A percentile compares a stretch with the other conserved stretches of the same genome.
phyloP scores from a whole-genome alignment of 208 protist genomes.

The Sergeia podlipaevii region DNA sequence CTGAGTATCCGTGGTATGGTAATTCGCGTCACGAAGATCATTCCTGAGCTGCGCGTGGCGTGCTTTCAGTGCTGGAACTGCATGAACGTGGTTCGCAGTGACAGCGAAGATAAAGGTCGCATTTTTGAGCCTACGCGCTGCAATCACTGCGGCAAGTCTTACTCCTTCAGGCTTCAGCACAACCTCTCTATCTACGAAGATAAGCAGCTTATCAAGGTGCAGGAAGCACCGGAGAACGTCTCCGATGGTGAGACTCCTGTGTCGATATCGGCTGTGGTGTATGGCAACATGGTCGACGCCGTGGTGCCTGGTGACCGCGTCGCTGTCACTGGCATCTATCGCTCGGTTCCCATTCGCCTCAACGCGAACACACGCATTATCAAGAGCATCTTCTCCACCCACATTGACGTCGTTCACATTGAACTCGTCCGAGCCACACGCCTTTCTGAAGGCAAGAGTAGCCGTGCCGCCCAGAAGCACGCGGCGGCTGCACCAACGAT shows the following conservation, averaged over 20 bases:
- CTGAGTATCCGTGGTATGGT: slow-evolving; percentile 91
- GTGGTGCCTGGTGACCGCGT: slow-evolving; percentile 97
- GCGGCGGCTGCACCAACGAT: not conserved
- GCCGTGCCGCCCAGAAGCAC: not conserved
- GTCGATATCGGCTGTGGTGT: slow-evolving; percentile 95
- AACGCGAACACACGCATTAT: slow-evolving; percentile 93
- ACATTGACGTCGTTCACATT: slow-evolving; percentile 97
- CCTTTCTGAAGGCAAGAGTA: not conserved
- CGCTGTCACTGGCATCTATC: slow-evolving; percentile 98
- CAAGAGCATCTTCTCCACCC: slow-evolving; percentile 95
- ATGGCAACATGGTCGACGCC: slow-evolving; percentile 95
- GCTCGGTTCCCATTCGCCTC: slow-evolving; percentile 90
- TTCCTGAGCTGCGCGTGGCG: slow-evolving; percentile 90
- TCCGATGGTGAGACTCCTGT: slow-evolving; percentile 99
- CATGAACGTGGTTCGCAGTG: slow-evolving; percentile 63
- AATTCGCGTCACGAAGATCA: slow-evolving; percentile 88
- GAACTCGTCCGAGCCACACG: slow-evolving; percentile 75
- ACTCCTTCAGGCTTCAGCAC: slow-evolving; percentile 93
- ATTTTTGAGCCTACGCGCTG: slow-evolving; percentile 97
- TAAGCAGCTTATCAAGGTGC: slow-evolving; percentile 97
- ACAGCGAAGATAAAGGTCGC: slow-evolving; percentile 84
- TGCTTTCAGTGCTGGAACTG: slow-evolving; percentile 97
- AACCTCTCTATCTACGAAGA: slow-evolving; percentile 95
- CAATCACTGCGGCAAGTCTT: slow-evolving; percentile 79
- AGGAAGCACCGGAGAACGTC: slow-evolving; percentile 98